Base-by-base conservation (phyloP, 768 basidiomycete species). In the Kwoniella dejecticola region DNA sequence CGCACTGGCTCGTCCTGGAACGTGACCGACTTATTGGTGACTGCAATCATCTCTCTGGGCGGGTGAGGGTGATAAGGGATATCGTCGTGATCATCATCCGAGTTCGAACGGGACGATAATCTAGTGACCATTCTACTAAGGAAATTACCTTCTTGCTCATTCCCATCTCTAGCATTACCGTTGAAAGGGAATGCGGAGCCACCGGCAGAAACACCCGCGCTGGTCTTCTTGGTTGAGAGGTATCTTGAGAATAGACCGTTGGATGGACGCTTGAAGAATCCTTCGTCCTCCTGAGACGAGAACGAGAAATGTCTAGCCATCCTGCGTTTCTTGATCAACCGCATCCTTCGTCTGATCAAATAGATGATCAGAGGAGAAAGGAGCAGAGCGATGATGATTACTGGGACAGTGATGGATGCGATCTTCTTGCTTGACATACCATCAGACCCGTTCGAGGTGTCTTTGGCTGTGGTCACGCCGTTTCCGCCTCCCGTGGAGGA, bases 271-370 rank as follows among this genome's bases (percentile, higher is more conserved):
- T 54, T 23, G 24, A 52, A 36, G 55, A 67, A 64, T 26, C 64
- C 68, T 40, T 52, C 47, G 52, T 72, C 70, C 30, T 68, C 70
- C 42, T 66, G 65, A 29, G 62, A 60, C 8, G 64, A 66, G 64
- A 71, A 68, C 10, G 70, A 68, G 46, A 74, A 77, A 56, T 77
- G 72, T 42, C 66, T 59, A 24, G 75, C 75, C 71, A 71, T 70
- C 11, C 71, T 55, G 49, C 77, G 56, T 53, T 72, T 70, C 49
- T 70, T 62, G 57, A 69, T 59, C 59, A 75, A 56, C 29, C 69
- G 38, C 53, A 75, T 55, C 40, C 70, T 66, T 47, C 73, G 57
- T 41, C 72, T 57, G 41, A 67, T 62, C 29, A 70, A 62, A 59
- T 63, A 77, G 42, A 79, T 46, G n/a, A 71, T 24, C 26, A 77